These are phyloP conservation scores for Gossypium davidsonii DNA, from an alignment of 441 rosid genomes.

Conservation along the genomic window DNA sequence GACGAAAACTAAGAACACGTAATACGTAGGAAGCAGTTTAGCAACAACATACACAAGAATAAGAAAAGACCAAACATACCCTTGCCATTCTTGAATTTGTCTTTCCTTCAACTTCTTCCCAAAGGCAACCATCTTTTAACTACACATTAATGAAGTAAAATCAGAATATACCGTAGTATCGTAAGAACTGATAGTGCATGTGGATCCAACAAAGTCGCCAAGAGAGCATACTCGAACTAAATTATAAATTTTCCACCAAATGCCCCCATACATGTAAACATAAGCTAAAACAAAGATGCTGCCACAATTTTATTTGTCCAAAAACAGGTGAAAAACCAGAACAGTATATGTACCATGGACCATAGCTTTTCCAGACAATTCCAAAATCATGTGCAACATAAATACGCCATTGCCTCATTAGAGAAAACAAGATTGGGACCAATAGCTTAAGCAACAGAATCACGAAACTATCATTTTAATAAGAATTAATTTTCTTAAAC, in stretches of 20 bases:
- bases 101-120: conserved; percentile 92
- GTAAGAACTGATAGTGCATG: background rate
- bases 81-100: conserved; percentile 83
- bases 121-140: conserved; percentile 84
- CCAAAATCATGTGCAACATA: background rate
- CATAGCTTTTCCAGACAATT: background rate
- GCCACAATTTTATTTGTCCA: background rate
- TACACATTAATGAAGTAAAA: conserved; percentile 14
- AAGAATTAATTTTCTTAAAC: background rate
- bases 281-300: background rate
- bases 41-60: background rate
- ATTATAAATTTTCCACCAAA: background rate
- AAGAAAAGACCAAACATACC: conserved; percentile 34
- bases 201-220: background rate
- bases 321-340: background rate
- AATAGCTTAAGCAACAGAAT: background rate
- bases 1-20: background rate
- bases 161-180: background rate
- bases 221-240: background rate
- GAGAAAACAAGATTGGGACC: background rate
- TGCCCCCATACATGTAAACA: background rate
- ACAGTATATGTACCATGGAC: background rate
- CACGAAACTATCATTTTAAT: background rate
- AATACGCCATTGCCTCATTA: background rate
- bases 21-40: background rate